phyloP scores from a whole-genome alignment of 306 rosid genomes.

The Rosa lucieae region DNA sequence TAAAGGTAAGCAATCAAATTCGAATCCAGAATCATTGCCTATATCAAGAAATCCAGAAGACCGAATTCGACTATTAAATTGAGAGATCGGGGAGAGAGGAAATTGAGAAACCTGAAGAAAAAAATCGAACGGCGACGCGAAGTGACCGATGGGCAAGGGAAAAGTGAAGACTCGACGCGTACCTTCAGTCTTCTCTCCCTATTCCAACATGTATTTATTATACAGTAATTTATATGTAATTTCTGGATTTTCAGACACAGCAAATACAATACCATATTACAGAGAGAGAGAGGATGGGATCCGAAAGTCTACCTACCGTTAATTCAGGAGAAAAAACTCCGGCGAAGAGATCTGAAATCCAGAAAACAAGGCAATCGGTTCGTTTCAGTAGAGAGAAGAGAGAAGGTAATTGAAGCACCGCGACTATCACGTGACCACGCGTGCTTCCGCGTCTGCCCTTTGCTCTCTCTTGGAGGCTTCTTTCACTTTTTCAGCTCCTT shows the following conservation, averaged over 20 bases:
- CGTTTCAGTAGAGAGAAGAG: background rate
- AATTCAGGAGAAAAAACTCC: slow-evolving; percentile 12
- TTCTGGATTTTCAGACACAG: background rate
- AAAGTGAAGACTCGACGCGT: background rate
- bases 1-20: background rate
- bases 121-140: background rate
- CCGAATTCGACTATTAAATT: background rate
- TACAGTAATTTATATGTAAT: background rate
- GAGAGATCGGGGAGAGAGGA: background rate
- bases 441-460: background rate
- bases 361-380: background rate
- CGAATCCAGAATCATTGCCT: background rate
- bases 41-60: background rate
- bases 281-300: background rate
- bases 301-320: background rate
- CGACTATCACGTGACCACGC: background rate
- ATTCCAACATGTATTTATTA: background rate
- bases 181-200: slow-evolving; percentile 13
- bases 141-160: background rate
- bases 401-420: background rate
- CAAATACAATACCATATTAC: background rate
- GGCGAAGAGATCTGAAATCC: background rate
- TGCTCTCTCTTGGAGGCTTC: no score
- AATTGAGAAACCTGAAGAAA: background rate
- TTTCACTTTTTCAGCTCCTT: no score